Conservation (phyloP, 2,329 filamentous ascomycete species). For the Metarhizium brunneum region DNA sequence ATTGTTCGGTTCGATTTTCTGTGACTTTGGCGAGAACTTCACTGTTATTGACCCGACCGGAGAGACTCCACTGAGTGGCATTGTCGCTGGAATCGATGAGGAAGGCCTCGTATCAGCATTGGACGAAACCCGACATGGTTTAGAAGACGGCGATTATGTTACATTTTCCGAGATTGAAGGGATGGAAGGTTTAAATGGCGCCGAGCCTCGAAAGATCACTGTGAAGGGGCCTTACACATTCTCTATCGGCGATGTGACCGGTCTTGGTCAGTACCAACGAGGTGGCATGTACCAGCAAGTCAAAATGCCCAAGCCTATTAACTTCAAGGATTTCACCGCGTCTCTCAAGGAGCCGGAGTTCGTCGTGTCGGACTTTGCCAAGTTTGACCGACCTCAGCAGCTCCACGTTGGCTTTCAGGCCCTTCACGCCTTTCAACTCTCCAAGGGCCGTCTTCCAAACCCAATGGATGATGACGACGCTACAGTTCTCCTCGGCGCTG, state of each 20-base stretch:
- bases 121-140: slow-evolving; percentile 87
- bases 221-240: slow-evolving; percentile 97
- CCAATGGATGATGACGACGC: slow-evolving; percentile 84
- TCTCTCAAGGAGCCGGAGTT: slow-evolving; percentile 83
- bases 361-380: slow-evolving; percentile 90
- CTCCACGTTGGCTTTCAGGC: slow-evolving; percentile 90
- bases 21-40: slow-evolving; percentile 93
- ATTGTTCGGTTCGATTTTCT: slow-evolving; percentile 92
- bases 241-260: slow-evolving; percentile 87
- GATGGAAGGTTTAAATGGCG: slow-evolving; percentile 78
- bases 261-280: slow-evolving; percentile 75
- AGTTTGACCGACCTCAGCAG: slow-evolving; percentile 90
- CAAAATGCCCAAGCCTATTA: slow-evolving; percentile 92
- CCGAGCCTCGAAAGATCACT: slow-evolving; percentile 78
- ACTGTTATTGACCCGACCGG: slow-evolving; percentile 83
- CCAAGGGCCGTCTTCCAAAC: slow-evolving; percentile 65
- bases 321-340: slow-evolving; percentile 74
- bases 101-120: slow-evolving; percentile 86
- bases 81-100: slow-evolving; percentile 81
- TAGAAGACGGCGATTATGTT: slow-evolving; percentile 94
- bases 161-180: slow-evolving; percentile 91
- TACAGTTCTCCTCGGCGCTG: slow-evolving; percentile 62
- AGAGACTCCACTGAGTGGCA: slow-evolving; percentile 78
- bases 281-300: slow-evolving; percentile 91
- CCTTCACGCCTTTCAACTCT: slow-evolving; percentile 73